Percentiles rank a stretch among this genome's conserved stretches.
Conservation (phyloP, 2,329 filamentous ascomycete species). For the Metarhizium rileyi region DNA sequence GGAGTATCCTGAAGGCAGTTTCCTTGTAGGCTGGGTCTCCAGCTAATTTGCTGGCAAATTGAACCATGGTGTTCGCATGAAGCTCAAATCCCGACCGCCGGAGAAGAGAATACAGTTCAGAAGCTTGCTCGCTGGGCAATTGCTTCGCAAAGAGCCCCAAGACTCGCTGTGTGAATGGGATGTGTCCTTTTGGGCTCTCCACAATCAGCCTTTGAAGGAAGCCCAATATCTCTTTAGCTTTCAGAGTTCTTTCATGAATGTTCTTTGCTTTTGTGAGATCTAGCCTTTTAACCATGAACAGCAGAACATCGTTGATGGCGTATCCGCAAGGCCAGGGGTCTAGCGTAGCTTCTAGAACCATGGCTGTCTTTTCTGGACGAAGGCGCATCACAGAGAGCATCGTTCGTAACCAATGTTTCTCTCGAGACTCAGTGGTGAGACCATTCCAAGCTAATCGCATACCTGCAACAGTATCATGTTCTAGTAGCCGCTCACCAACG, state of each 20-base stretch:
- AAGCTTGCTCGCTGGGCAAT: conserved; percentile 20
- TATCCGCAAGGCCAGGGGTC: conserved; percentile 27
- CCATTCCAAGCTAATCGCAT: conserved; percentile 26
- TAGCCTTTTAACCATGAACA: conserved; percentile 19
- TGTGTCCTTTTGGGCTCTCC: conserved; percentile 17
- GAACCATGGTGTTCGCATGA: conserved; percentile 34
- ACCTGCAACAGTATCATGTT: conserved; percentile 15
- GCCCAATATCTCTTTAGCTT: conserved; percentile 21
- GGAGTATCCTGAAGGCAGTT: conserved; percentile 32
- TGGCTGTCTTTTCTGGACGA: conserved; percentile 20
- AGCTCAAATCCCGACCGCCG: conserved; percentile 19
- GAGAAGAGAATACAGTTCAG: conserved; percentile 28
- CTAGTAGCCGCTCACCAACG: conserved; percentile 20
- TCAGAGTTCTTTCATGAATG: conserved; percentile 13
- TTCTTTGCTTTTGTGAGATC: conserved; percentile 10
- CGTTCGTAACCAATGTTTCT: conserved; percentile 20
- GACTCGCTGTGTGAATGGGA: conserved; percentile 28
- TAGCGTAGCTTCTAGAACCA: conserved; percentile 28
- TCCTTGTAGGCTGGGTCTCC: conserved; percentile 28
- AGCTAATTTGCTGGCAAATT: conserved; percentile 38
- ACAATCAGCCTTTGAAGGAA: conserved; percentile 20
- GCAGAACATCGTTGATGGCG: conserved; percentile 26
- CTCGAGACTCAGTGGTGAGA: conserved; percentile 16
- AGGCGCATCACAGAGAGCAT: conserved; percentile 27
- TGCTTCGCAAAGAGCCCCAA: conserved; percentile 23